These are phyloP conservation scores for Aspergillus aculeatinus DNA, from an alignment of 2,329 filamentous ascomycete species.

Conservation along the genomic window DNA sequence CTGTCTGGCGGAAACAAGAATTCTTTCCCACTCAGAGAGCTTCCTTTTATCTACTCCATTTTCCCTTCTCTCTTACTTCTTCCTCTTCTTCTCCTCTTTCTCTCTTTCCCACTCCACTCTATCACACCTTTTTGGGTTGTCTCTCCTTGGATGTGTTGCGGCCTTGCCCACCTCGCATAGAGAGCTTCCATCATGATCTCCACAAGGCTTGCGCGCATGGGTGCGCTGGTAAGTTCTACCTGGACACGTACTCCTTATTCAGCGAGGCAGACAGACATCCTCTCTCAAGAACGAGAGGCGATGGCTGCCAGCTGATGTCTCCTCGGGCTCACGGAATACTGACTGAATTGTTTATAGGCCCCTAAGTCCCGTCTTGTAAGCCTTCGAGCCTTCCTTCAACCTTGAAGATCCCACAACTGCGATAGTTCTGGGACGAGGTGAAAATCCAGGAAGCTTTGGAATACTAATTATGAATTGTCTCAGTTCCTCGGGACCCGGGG, in stretches of 20 bases:
- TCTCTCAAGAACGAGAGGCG: constrained; percentile 8
- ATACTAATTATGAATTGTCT: constrained; percentile 33
- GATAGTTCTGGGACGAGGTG: not conserved
- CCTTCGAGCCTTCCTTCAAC: constrained; percentile 12
- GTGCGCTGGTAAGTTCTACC: constrained; percentile 46
- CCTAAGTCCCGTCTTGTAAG: constrained; percentile 49
- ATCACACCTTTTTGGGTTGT: constrained; percentile 29
- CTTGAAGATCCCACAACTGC: not conserved
- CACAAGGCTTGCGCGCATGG: constrained; percentile 47
- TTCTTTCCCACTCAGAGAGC: constrained; percentile 36
- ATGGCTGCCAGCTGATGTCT: constrained; percentile 2
- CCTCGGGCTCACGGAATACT: constrained; percentile 14
- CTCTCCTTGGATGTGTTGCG: constrained; percentile 41
- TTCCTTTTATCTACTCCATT: constrained; percentile 37
- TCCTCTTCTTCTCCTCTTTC: constrained; percentile 36
- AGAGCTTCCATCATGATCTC: constrained; percentile 49
- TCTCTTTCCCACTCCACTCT: constrained; percentile 38
- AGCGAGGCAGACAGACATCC: constrained; percentile 1
- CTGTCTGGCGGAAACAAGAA: constrained; percentile 23
- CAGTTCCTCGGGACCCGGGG: constrained; percentile 63
- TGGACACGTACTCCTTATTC: constrained; percentile 12
- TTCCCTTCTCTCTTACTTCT: constrained; percentile 38
- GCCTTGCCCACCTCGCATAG: constrained; percentile 38
- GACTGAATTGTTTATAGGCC: constrained; percentile 34
- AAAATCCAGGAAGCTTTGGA: not conserved